phyloP scores from a whole-genome alignment of 495 filamentous ascomycete species.

The Talaromyces adpressus region DNA sequence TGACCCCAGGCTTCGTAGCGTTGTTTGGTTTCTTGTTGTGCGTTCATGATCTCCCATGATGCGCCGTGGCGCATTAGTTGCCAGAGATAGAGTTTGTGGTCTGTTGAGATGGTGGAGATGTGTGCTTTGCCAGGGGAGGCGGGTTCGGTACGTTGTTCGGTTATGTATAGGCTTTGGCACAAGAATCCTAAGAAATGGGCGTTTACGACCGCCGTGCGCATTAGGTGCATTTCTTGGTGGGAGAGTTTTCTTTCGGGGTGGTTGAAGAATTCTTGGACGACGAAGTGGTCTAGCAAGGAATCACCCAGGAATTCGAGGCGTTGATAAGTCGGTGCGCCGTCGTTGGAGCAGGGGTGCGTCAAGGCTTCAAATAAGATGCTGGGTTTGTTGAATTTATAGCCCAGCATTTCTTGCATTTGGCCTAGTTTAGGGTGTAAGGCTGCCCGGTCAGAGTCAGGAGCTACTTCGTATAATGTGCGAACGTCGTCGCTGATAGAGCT shows the following conservation, averaged over 20 bases:
- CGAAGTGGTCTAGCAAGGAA: conserved; percentile 71
- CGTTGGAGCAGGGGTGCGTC: conserved; percentile 62
- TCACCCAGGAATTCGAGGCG: conserved; percentile 91
- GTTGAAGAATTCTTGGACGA: conserved; percentile 49
- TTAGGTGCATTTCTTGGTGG: conserved; percentile 62
- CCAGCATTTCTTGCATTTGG: conserved; percentile 53
- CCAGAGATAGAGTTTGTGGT: conserved; percentile 48
- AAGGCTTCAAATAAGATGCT: conserved; percentile 73
- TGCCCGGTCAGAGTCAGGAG: conserved; percentile 12
- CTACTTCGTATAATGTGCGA: conserved; percentile 22
- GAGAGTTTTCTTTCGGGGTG: conserved; percentile 39
- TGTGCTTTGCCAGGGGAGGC: conserved; percentile 13
- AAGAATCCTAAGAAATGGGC: conserved; percentile 83
- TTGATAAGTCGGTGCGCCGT: conserved; percentile 61
- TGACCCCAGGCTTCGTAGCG: conserved; percentile 44
- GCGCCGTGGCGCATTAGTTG: conserved; percentile 51
- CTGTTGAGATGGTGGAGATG: conserved; percentile 10
- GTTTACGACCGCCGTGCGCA: conserved; percentile 75
- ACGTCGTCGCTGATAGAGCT: conserved; percentile 24
- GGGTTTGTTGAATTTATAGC: conserved; percentile 66
- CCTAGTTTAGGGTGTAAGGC: conserved; percentile 13
- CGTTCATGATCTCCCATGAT: conserved; percentile 8
- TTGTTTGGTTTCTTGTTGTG: conserved; percentile 32
- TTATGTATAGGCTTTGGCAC: conserved; percentile 43
- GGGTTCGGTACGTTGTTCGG: conserved; percentile 14